Base-by-base conservation (phyloP, 495 filamentous ascomycete species). In the Podospora fimiseda region DNA sequence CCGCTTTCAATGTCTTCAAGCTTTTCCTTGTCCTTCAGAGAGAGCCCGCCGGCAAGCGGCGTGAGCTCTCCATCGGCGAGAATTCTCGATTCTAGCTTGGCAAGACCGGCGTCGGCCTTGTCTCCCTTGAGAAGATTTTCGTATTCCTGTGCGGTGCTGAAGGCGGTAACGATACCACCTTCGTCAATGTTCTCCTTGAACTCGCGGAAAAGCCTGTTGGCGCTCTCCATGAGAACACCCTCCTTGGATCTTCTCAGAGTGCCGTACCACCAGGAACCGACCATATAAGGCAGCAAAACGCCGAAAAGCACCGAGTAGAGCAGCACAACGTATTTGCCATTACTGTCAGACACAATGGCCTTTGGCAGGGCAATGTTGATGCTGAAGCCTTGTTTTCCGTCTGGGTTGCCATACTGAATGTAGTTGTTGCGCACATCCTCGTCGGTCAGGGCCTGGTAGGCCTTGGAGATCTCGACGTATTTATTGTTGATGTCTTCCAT, bases 231-330 rank as follows among this genome's bases (percentile, higher is more conserved):
- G 36, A 95, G 76, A 24, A 97, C 86, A 56, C 86, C 85, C 71
- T 98, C 93, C 69, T 89, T 93, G 16, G 93, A 96, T 64, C 88
- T 79, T 43, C 84, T 78, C 65, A 95, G 89, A 6, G 89, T 95
- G 48, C 93, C 93, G 66, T 97, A 98, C 93, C 93, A 98, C 93
- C 93, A 98, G 30, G 85, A 87, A 21, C 93, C 93, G 36, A 97
- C 94, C 44, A 94, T 76, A 63, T 96, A 98, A 11, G 93, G 93
- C 41, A 98, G 70, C 39, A 96, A 71, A 24, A 96, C 88, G 45
- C 91, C 94, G 33, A 98, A 80, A 36, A 96, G 74, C 39, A 80
- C 69, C 9, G 88, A 90, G 66, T 98, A 98, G 42, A 97, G 76
- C 58, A 95, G 70, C 52, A 98, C 76, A 42, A 96, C 88, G 63